Base-by-base conservation (phyloP, 768 basidiomycete genomes). In the Boletales sp. region DNA sequence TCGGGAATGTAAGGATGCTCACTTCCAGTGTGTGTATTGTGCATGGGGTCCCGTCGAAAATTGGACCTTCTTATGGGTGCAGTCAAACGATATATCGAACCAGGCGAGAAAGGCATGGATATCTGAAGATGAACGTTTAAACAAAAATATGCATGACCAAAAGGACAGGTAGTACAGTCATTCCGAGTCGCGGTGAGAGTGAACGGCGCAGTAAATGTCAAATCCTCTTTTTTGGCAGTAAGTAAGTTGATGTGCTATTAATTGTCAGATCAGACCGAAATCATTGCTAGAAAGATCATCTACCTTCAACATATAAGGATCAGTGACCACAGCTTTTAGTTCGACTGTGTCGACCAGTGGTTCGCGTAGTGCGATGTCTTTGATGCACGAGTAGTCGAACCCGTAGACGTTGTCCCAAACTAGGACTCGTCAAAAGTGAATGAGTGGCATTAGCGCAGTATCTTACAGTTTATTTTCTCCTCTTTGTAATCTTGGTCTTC, bases 321-420 rank as follows among this genome's bases (percentile, higher is more conserved):
- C 85, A 3, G 94, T 94, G 37, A 93, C 94, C 49, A 98, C 94
- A 2, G 93, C 75, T 71, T 94, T 95, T 58, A 98, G 74, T 57
- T 99, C 96, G 51, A 99, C 96, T n/a, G 94, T 96, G 71, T 99
- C 96, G 31, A 99, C 96, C 41, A 99, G 77, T 39, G 96, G 96
- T 67, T 99, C 96, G 30, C 90, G 81, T 48, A 99, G 74, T 2
- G 96, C 96, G 58, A 99, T 96, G 67, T 96, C 93, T 72, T 98
- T 97, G 78, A 99, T 98, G 69, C 96, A 97, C 36, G 94, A 96
- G 72, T 91, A 99, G 71, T 99, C 94, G 71, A 99, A 98, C 21
- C 96, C 96, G 70, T 99, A 99, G 18, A 99, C 96, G 61, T 97
- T 94, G 64, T 97, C 94, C 96, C 96, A 99, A 77, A 95, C 95